Base-by-base conservation (phyloP, 495 filamentous ascomycete species). In the Immersiella caudata region DNA sequence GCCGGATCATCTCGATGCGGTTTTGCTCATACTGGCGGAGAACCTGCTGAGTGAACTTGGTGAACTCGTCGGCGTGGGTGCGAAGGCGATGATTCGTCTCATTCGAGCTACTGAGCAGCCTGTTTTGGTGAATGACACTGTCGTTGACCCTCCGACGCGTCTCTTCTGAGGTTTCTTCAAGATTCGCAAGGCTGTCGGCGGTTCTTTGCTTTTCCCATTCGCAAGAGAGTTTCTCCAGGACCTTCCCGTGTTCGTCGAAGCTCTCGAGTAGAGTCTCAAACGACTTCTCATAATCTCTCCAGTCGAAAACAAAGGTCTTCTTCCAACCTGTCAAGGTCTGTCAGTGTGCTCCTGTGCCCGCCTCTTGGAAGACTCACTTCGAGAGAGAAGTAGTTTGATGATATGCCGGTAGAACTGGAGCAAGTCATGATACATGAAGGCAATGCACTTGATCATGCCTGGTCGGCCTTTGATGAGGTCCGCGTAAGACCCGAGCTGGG, bases 391-490 rank as follows among this genome's bases (percentile, higher is more conserved):
- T 51, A 79, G 74, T 46, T 76, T 71, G 14, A 83, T 50, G 3
- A 77, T 73, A 25, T 68, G 67, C 35, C 50, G 64, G 50, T 85
- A 80, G 59, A 85, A 85, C 6, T 77, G 69, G 7, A 84, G 68
- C 26, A 85, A 75, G 68, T 85, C 83, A 18, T 75, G 68, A 66
- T 81, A 85, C 33, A 84, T 74, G 36, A 77, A 65, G 1, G 67
- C 70, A 9, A 83, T 69, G 51, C 73, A 71, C 6, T 68, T 67
- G 21, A 56, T 64, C 69, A 82, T 78, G 6, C 71, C 40, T 8
- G 70, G 66, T 51, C 68, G 70, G 2, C 73, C 24, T 20, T 55
- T 35, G 49, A 84, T 79, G 16, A 82, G 50, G 1, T 35, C 6
- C 12, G 75, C 50, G 62, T 83, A 80, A 61, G 75, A 64, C 54